Conservation (phyloP, 2,329 filamentous ascomycete genomes). For the Metarhizium humberi region DNA sequence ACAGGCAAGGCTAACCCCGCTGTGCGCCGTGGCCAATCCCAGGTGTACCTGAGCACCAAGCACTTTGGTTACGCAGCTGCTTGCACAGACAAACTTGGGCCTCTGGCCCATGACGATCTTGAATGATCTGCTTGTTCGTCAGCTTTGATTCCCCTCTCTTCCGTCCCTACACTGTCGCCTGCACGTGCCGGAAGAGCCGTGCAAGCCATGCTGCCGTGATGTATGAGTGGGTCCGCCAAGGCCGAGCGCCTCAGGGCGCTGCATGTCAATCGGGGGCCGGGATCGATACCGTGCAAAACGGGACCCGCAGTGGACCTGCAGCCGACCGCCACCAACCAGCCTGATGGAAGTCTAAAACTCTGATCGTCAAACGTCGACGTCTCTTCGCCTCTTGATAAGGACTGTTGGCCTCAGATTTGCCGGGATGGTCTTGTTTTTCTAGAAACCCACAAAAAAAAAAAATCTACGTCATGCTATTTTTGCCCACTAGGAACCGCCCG, state of each 20-base stretch:
- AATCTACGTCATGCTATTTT: not conserved
- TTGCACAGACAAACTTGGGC: no score
- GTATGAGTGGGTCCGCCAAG: not conserved
- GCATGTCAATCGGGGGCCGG: conserved; percentile 4
- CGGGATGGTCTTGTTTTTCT: not conserved
- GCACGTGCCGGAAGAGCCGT: no score
- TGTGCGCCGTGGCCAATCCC: no score
- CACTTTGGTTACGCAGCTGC: no score
- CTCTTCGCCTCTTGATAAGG: not conserved
- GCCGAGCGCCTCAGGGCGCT: not conserved
- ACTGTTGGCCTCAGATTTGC: not conserved
- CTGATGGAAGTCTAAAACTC: not conserved
- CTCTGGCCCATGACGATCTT: no score
- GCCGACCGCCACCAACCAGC: not conserved
- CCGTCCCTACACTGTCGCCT: no score
- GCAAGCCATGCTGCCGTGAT: not conserved
- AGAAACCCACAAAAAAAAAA: not conserved
- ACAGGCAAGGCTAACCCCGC: no score
- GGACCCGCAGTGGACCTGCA: not conserved
- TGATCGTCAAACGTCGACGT: not conserved
- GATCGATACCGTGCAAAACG: not conserved
- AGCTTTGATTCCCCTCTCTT: no score
- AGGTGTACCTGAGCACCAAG: no score
- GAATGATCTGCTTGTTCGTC: no score
- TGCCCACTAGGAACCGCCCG: not conserved